These are phyloP conservation scores for Pythium chondricola DNA, from an alignment of 352 stramenopile genomes.

Conservation along the genomic window DNA sequence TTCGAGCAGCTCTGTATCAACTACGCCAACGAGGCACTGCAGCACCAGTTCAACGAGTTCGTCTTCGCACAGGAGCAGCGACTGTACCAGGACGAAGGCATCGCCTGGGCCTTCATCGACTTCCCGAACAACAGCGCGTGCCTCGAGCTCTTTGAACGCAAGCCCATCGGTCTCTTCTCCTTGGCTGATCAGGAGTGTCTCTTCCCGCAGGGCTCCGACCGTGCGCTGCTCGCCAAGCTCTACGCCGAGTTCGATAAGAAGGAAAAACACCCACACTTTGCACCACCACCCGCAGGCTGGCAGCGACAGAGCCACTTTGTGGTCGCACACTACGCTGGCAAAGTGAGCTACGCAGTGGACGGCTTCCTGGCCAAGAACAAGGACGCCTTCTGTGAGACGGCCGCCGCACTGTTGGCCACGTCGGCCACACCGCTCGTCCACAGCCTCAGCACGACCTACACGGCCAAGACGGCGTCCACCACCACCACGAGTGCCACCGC, in stretches of 20 bases:
- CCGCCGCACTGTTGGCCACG: conserved; percentile 39
- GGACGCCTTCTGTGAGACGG: conserved; percentile 79
- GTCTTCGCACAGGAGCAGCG: conserved; percentile 90
- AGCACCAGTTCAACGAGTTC: conserved; percentile 88
- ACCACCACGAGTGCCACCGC: background rate
- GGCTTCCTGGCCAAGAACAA: conserved; percentile 91
- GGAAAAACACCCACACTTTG: conserved; percentile 45
- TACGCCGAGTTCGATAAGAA: conserved; percentile 73
- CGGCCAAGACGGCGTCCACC: too few relatives aligned
- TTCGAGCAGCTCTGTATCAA: conserved; percentile 92
- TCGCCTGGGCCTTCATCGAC: conserved; percentile 67
- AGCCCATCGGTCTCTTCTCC: conserved; percentile 75
- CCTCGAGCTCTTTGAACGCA: conserved; percentile 75
- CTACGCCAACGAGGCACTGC: conserved; percentile 84
- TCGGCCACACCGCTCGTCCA: conserved; percentile 64
- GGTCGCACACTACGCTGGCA: conserved; percentile 82
- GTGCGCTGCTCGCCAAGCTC: conserved; percentile 67
- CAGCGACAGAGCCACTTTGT: conserved; percentile 71
- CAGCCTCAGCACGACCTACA: too few relatives aligned
- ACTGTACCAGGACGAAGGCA: conserved; percentile 70
- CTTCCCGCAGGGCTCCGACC: conserved; percentile 68
- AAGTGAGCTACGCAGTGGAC: conserved; percentile 70
- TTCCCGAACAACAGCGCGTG: conserved; percentile 78
- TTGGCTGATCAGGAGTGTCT: conserved; percentile 80
- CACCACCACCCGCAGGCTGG: conserved; percentile 27